These are phyloP conservation scores for Coemansia sp. DNA, from an alignment of 192 early-diverging fungal species.

Conservation along the genomic window DNA sequence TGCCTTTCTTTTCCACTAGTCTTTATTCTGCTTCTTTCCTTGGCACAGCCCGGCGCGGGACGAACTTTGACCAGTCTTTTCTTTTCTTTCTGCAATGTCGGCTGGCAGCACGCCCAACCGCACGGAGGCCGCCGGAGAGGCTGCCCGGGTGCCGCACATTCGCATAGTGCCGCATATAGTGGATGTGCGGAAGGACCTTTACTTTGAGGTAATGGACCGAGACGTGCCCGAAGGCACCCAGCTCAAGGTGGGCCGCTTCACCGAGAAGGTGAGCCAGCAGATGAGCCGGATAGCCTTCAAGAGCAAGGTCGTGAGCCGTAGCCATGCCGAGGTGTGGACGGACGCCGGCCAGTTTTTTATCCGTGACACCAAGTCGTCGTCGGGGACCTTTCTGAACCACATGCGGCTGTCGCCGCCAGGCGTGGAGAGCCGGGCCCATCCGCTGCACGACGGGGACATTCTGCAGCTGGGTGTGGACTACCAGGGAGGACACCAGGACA, in stretches of 20 bases:
- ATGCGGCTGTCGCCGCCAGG: conserved; percentile 83
- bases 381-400: conserved; percentile 97
- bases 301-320: conserved; percentile 89
- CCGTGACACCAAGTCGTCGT: conserved; percentile 92
- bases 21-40: conserved; percentile 1
- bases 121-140: not conserved
- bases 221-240: conserved; percentile 55
- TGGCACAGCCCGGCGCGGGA: too few species aligned
- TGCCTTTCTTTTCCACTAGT: conserved; percentile 2
- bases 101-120: not conserved
- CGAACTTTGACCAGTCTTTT: not conserved
- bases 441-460: conserved; percentile 84
- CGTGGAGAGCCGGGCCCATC: conserved; percentile 74
- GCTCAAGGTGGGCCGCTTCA: conserved; percentile 70
- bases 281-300: conserved; percentile 75
- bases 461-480: conserved; percentile 97
- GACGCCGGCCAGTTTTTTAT: conserved; percentile 85
- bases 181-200: conserved; percentile 50
- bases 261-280: conserved; percentile 55
- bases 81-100: conserved; percentile 5
- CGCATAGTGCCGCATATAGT: conserved; percentile 54
- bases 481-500: conserved; percentile 86
- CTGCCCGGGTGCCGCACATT: conserved; percentile 38
- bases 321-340: conserved; percentile 90
- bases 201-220: conserved; percentile 60